Evolutionary conservation across 352 stramenopile species (phyloP).

Genomic region (Pythium dissotocum): DNA sequence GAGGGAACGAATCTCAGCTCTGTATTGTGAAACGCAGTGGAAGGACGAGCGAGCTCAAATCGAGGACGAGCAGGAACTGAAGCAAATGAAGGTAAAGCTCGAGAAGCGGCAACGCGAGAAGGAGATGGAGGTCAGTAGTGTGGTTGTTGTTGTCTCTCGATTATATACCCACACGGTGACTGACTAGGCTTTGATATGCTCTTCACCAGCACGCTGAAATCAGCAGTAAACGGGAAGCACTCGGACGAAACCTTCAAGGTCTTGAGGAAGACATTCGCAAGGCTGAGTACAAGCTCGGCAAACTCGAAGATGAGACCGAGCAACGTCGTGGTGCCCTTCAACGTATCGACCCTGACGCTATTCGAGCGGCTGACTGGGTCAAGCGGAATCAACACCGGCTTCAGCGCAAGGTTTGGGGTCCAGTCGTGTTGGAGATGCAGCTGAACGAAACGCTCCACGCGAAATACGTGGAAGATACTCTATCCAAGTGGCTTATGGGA

Average conservation of each 20-base stretch:
- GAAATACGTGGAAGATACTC: conserved; percentile 83
- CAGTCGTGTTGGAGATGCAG: conserved; percentile 83
- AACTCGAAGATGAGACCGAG: conserved; percentile 76
- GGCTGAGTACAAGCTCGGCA: conserved; percentile 52
- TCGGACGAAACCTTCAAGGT: conserved; percentile 44
- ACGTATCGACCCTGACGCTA: conserved; percentile 63
- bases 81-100: conserved; percentile 58
- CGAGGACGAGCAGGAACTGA: conserved; percentile 48
- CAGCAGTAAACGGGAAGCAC: conserved; percentile 61
- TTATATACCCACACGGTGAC: background rate
- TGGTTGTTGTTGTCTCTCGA: no score
- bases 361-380: conserved; percentile 78
- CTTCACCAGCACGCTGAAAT: conserved; percentile 64
- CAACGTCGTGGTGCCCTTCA: conserved; percentile 65
- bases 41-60: conserved; percentile 55
- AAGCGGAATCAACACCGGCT: conserved; percentile 67
- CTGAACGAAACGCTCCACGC: conserved; percentile 77
- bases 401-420: conserved; percentile 80
- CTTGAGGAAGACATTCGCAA: conserved; percentile 58
- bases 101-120: conserved; percentile 68
- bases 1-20: no score
- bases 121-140: conserved; percentile 56
- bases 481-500: conserved; percentile 78
- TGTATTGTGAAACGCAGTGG: conserved; percentile 38
- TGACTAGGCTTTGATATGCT: background rate